Evolutionary conservation across 2,329 filamentous ascomycete species (phyloP), one percentile per base, ranked within the genome.

Genomic region (Aspergillus calidoustus): DNA sequence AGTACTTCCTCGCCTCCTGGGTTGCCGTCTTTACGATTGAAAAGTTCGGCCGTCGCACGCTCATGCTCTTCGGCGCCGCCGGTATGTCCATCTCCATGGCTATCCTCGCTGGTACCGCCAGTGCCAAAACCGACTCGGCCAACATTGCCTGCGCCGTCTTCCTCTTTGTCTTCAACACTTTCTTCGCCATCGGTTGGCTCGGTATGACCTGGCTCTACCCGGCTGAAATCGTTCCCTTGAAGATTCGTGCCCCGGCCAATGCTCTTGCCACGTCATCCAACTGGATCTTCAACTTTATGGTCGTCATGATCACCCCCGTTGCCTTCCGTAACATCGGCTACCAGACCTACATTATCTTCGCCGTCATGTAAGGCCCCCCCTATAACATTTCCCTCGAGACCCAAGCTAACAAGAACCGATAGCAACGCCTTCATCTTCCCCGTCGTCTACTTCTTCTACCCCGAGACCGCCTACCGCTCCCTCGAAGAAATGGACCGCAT

Each of bases 401-500:
- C 9, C 28, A 38, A 64, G 59, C 66, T 69, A 51, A 66, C 41
- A 19, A 30, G 15, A 22, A 31, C 28, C 25, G 6, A 57, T 65
- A 81, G 79, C 64, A 86, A 86, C 69, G 83, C 82, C 17, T 77
- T 78, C 66, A 86, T 86, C 69, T 78, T 86, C 19, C 84, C 85
- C 0, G 79, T 82, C 7, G 81, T 84, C 52, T 87, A 86, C 75
- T 84, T 86, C 75, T 86, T 87, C 79, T 87, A 86, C 71, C 86
- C 85, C 0, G 86, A 87, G 69, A 87, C 85, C 3, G 84, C 84
- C 9, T 82, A 81, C 65, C 82, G 84, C 7, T 85, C 81, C 15
- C 80, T 91, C 34, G 89, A 91, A 74, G 89, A 91, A 72, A 87
- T 91, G 75, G 89, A 91, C 69, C 81, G 85, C 60, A 87, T 91